Conservation (phyloP, 1,139 yeast species). For the Suhomyces bokatorum region DNA sequence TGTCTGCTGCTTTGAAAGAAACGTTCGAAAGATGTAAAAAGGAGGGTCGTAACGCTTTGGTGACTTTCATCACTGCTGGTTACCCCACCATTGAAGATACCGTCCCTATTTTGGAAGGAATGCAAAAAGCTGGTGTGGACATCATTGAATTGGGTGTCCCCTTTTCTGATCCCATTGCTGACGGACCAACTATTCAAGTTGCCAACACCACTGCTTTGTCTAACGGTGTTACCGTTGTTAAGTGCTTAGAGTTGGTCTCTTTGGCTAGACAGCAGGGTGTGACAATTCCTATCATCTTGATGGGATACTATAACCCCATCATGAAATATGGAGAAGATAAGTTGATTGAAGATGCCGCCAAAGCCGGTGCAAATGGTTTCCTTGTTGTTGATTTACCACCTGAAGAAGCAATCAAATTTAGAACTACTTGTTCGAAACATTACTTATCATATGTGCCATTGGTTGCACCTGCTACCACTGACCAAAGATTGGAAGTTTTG, state of each 20-base stretch:
- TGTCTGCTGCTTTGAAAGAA: constrained; percentile 69
- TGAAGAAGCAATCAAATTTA: constrained; percentile 89
- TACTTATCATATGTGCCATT: constrained; percentile 87
- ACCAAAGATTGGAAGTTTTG: constrained; percentile 76
- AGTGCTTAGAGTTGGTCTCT: constrained; percentile 67
- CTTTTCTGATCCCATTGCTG: constrained; percentile 98
- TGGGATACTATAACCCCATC: constrained; percentile 98
- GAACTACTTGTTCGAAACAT: constrained; percentile 64
- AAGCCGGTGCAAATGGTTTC: constrained; percentile 94
- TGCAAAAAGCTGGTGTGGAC: constrained; percentile 95
- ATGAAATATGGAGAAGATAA: constrained; percentile 85
- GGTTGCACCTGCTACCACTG: constrained; percentile 95
- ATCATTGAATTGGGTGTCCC: constrained; percentile 94
- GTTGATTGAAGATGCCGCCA: constrained; percentile 72
- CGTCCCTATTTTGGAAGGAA: constrained; percentile 77
- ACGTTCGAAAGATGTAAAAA: constrained; percentile 70
- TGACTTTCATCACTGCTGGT: constrained; percentile 93
- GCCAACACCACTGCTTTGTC: constrained; percentile 78
- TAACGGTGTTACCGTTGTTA: constrained; percentile 74
- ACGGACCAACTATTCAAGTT: constrained; percentile 93
- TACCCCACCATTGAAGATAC: constrained; percentile 88
- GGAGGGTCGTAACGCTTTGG: constrained; percentile 82
- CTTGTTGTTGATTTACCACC: constrained; percentile 96
- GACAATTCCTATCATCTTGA: constrained; percentile 81
- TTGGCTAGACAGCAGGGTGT: constrained; percentile 82